Base-by-base conservation (phyloP, 129 eudicot species). In the Flaveria ramosissima region DNA sequence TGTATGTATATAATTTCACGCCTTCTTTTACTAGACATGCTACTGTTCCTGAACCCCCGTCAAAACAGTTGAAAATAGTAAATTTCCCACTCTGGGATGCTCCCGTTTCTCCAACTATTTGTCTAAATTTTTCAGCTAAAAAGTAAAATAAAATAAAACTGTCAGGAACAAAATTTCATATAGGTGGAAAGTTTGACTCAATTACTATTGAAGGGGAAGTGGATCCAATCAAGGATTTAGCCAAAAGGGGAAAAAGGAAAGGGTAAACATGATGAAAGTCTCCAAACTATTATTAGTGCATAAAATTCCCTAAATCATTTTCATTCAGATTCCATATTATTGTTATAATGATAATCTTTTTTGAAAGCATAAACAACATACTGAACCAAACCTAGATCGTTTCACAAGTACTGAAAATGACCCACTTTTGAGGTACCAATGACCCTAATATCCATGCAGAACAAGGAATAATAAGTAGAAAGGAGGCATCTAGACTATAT, bases 21-120 rank as follows among this genome's bases (percentile, higher is more conserved):
- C 96, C 85, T 77, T 94, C 97, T 69, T 91, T 94, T 56, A 86
- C 97, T 9, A 81, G 70, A 61, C 98, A 94, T 60, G 90, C 98
- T 45, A 89, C 21, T 65, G 96, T 91, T 78, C 98, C 98, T 5
- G 93, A 76, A 76, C 90, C 78, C 80, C 91, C 89, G n/a, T 91
- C 97, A 0, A 91, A 86, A 73, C 96, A 94, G 79, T 89, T 88
- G 42, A 91, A 77, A 64, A 89, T 53, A 32, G 92, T 89, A 23
- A 94, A 91, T 45, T 87, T 42, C 60, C 98, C 98, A 80, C 96
- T 94, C 84, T 93, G 85, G 36, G 97, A 94, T 75, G 97, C 84
- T 21, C 93, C 97, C 6, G 73, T 78, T 81, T 91, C 85, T 27
- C 97, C 97, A 30, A 95, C 97, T 72, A 91, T 63, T 36, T 84